These are phyloP conservation scores for Phytophthora boehmeriae DNA, from an alignment of 352 stramenopile species.

Conservation along the genomic window DNA sequence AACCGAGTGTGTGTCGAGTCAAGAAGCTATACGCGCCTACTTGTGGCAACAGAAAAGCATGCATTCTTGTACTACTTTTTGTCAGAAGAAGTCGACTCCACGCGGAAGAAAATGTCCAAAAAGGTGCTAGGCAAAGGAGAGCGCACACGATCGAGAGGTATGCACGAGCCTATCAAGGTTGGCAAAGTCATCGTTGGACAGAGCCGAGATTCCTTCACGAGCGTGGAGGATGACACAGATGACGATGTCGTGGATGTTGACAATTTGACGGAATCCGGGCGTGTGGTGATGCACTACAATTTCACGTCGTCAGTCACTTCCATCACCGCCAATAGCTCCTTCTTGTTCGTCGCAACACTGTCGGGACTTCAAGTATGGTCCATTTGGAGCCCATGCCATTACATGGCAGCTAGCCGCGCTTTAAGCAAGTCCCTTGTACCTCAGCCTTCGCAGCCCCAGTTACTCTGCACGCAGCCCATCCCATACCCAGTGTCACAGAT, in stretches of 20 bases:
- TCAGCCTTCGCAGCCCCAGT: constrained; percentile 73
- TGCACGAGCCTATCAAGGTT: constrained; percentile 50
- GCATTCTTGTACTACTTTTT: constrained; percentile 88
- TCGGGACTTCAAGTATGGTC: constrained; percentile 83
- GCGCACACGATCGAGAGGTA: constrained; percentile 46
- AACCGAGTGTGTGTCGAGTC: constrained; percentile 76
- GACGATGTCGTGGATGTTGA: constrained; percentile 20
- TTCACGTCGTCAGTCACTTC: constrained; percentile 67
- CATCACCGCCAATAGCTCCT: constrained; percentile 86
- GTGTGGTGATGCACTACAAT: constrained; percentile 86
- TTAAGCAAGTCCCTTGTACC: constrained; percentile 59
- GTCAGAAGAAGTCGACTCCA: constrained; percentile 69
- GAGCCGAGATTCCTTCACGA: constrained; percentile 47
- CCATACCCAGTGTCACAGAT: constrained; percentile 63
- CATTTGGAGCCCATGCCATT: constrained; percentile 88
- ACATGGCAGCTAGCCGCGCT: constrained; percentile 69
- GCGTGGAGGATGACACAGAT: constrained; percentile 25
- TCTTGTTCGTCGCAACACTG: constrained; percentile 79
- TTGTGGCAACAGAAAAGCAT: constrained; percentile 65
- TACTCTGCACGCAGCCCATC: constrained; percentile 70
- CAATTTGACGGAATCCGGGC: constrained; percentile 53
- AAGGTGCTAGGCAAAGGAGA: constrained; percentile 71
- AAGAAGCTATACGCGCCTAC: constrained; percentile 75
- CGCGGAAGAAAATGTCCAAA: constrained; percentile 77
- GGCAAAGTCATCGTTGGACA: constrained; percentile 30